Evolutionary conservation across 2,329 filamentous ascomycete genomes (phyloP), one percentile per base, ranked within the genome.

Genomic region (Macrophomina phaseolina): DNA sequence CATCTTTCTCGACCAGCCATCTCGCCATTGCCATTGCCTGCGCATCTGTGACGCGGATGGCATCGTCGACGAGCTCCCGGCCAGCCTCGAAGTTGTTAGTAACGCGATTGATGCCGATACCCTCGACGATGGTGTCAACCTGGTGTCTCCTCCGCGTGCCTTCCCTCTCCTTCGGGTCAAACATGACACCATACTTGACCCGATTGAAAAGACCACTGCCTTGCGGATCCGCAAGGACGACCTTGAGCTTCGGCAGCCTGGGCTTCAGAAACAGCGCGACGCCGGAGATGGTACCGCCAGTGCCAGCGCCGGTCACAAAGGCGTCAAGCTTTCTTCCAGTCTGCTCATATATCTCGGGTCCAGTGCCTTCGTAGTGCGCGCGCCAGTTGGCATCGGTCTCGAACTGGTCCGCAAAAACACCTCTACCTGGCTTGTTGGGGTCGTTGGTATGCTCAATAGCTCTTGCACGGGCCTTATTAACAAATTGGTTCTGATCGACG

Each of bases 361-460:
- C 95, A 0, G 95, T 99, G 14, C 88, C 87, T 23, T 85, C 82
- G 72, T 90, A 89, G 81, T 99, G 95, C 1, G 95, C 94, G 53
- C 86, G 84, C 86, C 91, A 97, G 79, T 99, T 99, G 38, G 93
- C 92, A 61, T 88, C 83, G 32, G 91, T 94, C 81, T 99, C 95
- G 75, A 99, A 99, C 76, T 99, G 95, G 78, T 99, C 92, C 0
- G 94, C 93, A 76, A 98, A 99, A 80, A 97, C 94, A 28, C 95
- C 95, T 61, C 87, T 84, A 70, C 93, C 94, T 42, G 83, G 84
- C 71, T 87, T 87, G 12, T 78, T 73, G 1, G 81, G 76, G 8
- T 83, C 81, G 0, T 78, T 80, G 0, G 90, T 91, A 76, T 98
- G 94, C 71, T 93, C 89, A 62, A 79, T 79, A 0, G 95, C 94